A percentile compares a stretch with the other conserved stretches of the same genome.
Evolutionary conservation across 225 moss, liverwort and hornwort species (phyloP).

Genomic region (Bryum argenteum): DNA sequence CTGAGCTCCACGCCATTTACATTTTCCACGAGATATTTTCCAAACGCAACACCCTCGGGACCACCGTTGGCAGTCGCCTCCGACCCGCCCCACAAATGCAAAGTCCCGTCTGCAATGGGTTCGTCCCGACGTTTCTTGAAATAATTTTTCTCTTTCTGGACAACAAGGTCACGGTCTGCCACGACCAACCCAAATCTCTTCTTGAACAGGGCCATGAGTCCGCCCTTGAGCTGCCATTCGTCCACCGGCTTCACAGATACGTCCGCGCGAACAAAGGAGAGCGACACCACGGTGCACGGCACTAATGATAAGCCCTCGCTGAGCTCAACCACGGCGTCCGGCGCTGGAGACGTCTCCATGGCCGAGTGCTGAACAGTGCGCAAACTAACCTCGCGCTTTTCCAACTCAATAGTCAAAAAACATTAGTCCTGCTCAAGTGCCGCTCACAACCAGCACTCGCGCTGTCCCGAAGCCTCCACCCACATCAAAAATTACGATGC

Average conservation of each 20-base stretch:
- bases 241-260: constrained; percentile 62
- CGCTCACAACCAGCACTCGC: neutral
- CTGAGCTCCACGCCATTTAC: constrained; percentile 56
- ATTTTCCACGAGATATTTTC: constrained; percentile 41
- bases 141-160: constrained; percentile 51
- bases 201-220: constrained; percentile 51
- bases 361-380: neutral
- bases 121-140: constrained; percentile 64
- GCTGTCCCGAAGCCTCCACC: neutral
- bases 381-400: constrained; percentile 2
- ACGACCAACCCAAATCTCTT: constrained; percentile 47
- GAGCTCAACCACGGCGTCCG: constrained; percentile 43
- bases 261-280: constrained; percentile 59
- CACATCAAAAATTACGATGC: neutral
- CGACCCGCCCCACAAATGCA: constrained; percentile 50
- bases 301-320: constrained; percentile 52
- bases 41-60: constrained; percentile 27
- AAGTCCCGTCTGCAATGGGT: constrained; percentile 50
- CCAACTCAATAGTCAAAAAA: neutral
- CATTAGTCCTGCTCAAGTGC: neutral
- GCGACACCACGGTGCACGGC: constrained; percentile 50
- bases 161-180: constrained; percentile 53
- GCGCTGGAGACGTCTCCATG: constrained; percentile 31
- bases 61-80: constrained; percentile 17
- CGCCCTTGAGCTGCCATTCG: constrained; percentile 64